Conservation (phyloP, 768 basidiomycete species). For the Leccinum obscurum region DNA sequence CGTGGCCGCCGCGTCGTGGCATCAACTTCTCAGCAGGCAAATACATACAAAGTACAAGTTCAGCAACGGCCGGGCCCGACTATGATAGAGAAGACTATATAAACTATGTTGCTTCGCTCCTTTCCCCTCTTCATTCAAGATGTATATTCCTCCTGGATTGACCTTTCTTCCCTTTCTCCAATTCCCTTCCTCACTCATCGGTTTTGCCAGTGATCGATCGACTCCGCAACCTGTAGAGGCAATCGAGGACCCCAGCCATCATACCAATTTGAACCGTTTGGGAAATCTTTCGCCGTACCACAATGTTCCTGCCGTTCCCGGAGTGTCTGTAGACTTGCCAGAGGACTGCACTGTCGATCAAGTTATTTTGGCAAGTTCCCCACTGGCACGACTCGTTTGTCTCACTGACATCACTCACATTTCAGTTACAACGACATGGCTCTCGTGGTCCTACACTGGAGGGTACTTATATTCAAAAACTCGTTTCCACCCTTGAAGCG, state of each 20-base stretch:
- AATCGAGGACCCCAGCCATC: not conserved
- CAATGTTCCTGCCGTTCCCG: slow-evolving; percentile 29
- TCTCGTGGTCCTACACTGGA: slow-evolving; percentile 36
- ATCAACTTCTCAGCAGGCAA: too few relatives aligned
- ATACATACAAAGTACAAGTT: not conserved
- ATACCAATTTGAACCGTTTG: slow-evolving; percentile 18
- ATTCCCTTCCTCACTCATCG: slow-evolving; percentile 5
- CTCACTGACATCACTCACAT: not conserved
- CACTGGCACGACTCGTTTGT: not conserved
- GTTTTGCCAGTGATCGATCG: not conserved
- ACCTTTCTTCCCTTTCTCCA: slow-evolving; percentile 17
- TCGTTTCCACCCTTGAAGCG: slow-evolving; percentile 33
- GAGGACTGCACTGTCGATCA: slow-evolving; percentile 41
- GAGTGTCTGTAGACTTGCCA: slow-evolving; percentile 33
- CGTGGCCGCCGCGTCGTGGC: not conserved
- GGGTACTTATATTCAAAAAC: slow-evolving; percentile 30
- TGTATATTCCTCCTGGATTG: slow-evolving; percentile 20
- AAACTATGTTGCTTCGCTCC: not conserved
- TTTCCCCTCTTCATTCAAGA: not conserved
- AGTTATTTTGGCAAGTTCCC: slow-evolving; percentile 37
- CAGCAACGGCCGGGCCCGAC: too few relatives aligned
- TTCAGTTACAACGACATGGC: slow-evolving; percentile 44
- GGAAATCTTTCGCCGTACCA: slow-evolving; percentile 41
- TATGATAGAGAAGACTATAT: not conserved
- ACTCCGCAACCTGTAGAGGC: not conserved